Evolutionary conservation across 495 filamentous ascomycete species (phyloP), one percentile per base, ranked within the genome.

Genomic region (Talaromyces proteolyticus): DNA sequence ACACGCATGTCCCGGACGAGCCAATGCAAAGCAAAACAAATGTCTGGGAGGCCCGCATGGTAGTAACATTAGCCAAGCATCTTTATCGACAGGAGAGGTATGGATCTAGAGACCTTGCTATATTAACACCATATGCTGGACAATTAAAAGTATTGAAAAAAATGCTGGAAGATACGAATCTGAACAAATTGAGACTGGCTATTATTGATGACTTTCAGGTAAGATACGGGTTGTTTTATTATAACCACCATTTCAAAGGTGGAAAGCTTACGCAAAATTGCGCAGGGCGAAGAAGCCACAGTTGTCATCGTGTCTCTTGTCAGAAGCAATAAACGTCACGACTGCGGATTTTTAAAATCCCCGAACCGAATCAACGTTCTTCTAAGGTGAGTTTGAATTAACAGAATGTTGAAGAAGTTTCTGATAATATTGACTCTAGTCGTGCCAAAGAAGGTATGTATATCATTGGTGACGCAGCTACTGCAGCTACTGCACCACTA

Each of bases 381-480:
- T 0, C 70, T 89, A 7, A 80, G 72, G 64, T 65, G 51, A 44
- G 19, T 18, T 6, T 25, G 7, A 17, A 34, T 34, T 8, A 34
- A 10, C 8, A 34, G 12, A 34, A 19, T 24, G 18, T 14, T 20
- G 1, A 18, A 34, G 6, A 20, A 14, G 8, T 17, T 20, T 17
- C 38, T 16, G 8, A 41, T 17, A 7, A 18, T 37, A 1, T 42
- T 50, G 0, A 7, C 18, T 10, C 8, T 6, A 57, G 63, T 50
- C 81, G 88, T 14, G 88, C 88, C 3, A 73, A 81, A 53, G 77
- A 92, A 59, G 87, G 88, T 11, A 87, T 92, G 80, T 92, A 88
- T 57, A 76, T 92, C 21, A 78, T 91, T 45, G 86, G 88, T 12
- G 86, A 90, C 65, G 52, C 76, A 6, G 53, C 68, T 19, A 80